A percentile compares a stretch with the other conserved stretches of the same genome.
These are phyloP conservation scores for Gossypium arboreum DNA, from an alignment of 345 rosid genomes.

Conservation along the genomic window DNA sequence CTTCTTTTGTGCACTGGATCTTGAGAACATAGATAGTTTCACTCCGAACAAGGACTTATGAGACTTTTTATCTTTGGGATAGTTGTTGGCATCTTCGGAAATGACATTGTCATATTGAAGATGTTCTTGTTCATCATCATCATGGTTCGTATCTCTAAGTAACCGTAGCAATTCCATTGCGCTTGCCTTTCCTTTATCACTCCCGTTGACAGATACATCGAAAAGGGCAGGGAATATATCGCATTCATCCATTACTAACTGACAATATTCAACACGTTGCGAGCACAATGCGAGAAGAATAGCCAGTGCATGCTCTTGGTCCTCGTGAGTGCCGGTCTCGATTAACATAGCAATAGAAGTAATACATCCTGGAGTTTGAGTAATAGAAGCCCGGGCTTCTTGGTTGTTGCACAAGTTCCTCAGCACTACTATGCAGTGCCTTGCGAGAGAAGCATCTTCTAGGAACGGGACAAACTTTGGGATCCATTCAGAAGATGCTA, in stretches of 20 bases:
- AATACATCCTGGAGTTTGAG: constrained; percentile 56
- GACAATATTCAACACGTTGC: constrained; percentile 39
- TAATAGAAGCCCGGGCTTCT: constrained; percentile 51
- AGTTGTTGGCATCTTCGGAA: constrained; percentile 16
- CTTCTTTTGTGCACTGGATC: constrained; percentile 19
- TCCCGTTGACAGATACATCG: constrained; percentile 53
- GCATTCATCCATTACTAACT: constrained; percentile 58
- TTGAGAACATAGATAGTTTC: constrained; percentile 25
- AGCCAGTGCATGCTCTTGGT: constrained; percentile 60
- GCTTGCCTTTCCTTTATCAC: constrained; percentile 43
- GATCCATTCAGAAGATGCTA: constrained; percentile 44
- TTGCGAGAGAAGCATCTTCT: constrained; percentile 36
- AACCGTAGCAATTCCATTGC: constrained; percentile 73
- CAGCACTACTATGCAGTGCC: constrained; percentile 39
- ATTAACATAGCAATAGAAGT: constrained; percentile 59
- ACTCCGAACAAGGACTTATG: constrained; percentile 35
- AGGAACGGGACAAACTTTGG: constrained; percentile 53
- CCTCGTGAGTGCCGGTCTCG: constrained; percentile 45
- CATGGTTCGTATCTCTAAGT: constrained; percentile 36
- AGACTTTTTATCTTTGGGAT: constrained; percentile 30
- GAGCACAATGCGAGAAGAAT: constrained; percentile 42
- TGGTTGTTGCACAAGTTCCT: constrained; percentile 44
- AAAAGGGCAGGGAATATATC: constrained; percentile 49
- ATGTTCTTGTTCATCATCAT: constrained; percentile 23
- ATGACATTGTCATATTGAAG: constrained; percentile 13